Percentiles rank a stretch among this genome's conserved stretches.
phyloP scores from a whole-genome alignment of 2,329 filamentous ascomycete species.

The Colletotrichum australisinense region DNA sequence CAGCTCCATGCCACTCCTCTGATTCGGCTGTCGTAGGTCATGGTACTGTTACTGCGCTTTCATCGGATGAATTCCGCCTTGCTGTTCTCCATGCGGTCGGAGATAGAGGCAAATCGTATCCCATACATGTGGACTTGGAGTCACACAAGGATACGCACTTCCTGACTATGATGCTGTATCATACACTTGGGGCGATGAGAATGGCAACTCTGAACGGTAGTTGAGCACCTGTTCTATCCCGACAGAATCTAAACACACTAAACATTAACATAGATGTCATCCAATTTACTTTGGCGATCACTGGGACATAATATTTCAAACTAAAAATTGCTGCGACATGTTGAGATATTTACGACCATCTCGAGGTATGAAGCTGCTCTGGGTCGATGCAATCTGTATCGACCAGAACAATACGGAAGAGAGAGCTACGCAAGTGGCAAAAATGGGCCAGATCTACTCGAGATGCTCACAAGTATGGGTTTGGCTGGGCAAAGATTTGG shows the following conservation, averaged over 20 bases:
- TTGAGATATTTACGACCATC: constrained; percentile 34
- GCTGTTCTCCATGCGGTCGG: too few relatives aligned
- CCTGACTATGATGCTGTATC: constrained; percentile 4
- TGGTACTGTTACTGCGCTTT: too few relatives aligned
- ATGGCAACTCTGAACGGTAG: not conserved
- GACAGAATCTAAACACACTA: not conserved
- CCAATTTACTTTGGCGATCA: constrained; percentile 36
- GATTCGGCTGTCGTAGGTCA: too few relatives aligned
- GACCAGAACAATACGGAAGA: constrained; percentile 38
- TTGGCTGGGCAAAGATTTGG: too few relatives aligned
- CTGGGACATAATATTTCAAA: constrained; percentile 44
- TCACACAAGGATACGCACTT: not conserved
- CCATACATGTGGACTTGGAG: not conserved
- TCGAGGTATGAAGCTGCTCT: constrained; percentile 28
- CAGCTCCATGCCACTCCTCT: too few relatives aligned
- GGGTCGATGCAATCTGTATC: constrained; percentile 43
- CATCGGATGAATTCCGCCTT: too few relatives aligned
- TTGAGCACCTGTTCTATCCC: not conserved
- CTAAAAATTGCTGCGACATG: constrained; percentile 43
- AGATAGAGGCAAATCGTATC: too few relatives aligned
- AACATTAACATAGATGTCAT: not conserved
- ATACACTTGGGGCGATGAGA: not conserved
- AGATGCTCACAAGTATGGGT: constrained; percentile 14
- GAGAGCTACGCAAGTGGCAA: constrained; percentile 37
- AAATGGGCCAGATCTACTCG: constrained; percentile 41